Percentiles rank a stretch among this genome's conserved stretches.
Evolutionary conservation across 768 basidiomycete species (phyloP).

Genomic region (Gloeostereum incarnatum): DNA sequence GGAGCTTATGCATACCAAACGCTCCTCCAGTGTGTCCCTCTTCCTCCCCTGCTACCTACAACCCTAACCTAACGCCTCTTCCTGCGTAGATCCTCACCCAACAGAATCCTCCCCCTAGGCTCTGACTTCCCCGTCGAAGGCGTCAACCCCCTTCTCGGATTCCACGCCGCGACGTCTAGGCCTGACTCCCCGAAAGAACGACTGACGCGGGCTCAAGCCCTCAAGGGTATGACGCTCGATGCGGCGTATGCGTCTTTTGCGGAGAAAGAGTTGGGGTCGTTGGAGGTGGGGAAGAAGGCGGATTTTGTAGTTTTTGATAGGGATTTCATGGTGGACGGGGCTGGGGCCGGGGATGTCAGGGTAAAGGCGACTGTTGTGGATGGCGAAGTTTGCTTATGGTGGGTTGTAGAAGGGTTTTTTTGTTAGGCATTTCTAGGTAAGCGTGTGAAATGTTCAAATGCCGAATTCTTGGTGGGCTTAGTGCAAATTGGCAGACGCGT

Average conservation of each 20-base stretch:
- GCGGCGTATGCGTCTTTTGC: conserved; percentile 84
- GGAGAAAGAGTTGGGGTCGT: conserved; percentile 62
- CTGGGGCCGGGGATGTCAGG: conserved; percentile 55
- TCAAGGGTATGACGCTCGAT: conserved; percentile 87
- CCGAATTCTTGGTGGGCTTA: too few relatives aligned
- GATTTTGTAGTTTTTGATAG: conserved; percentile 81
- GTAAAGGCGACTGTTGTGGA: conserved; percentile 72
- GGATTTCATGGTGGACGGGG: conserved; percentile 64
- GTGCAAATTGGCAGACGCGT: too few relatives aligned
- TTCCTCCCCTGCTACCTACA: too few relatives aligned
- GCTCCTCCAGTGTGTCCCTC: conserved; percentile 49
- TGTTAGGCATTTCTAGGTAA: too few relatives aligned
- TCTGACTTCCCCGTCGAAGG: conserved; percentile 94
- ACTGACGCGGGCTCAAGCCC: conserved; percentile 72
- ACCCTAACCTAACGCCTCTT: not conserved
- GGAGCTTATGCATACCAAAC: conserved; percentile 88
- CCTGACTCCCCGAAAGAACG: conserved; percentile 59
- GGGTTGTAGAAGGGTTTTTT: too few relatives aligned
- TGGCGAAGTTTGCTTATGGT: conserved; percentile 60
- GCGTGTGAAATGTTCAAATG: too few relatives aligned
- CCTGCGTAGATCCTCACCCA: conserved; percentile 34
- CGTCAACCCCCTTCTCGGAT: conserved; percentile 82
- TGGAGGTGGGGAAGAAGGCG: conserved; percentile 71
- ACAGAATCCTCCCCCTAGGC: conserved; percentile 66
- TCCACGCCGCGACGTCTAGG: conserved; percentile 83